Base-by-base conservation (phyloP, 2,329 filamentous ascomycete species). In the Beauveria asiatica region DNA sequence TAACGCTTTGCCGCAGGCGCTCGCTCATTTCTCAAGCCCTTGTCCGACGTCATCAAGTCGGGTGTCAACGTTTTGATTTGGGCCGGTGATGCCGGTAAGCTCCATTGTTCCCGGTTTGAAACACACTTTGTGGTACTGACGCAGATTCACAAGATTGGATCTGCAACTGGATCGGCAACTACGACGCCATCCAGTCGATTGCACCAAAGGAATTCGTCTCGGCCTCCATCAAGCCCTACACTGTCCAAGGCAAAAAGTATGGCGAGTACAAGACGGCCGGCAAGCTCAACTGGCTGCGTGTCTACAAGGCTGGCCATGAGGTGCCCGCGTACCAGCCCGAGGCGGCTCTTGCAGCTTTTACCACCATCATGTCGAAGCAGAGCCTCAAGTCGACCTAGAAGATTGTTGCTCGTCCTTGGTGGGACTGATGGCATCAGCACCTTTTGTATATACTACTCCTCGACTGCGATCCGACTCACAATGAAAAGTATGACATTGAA, bases 91-190 rank as follows among this genome's bases (percentile, higher is more conserved):
- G 76, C 81, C 3, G 72, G 72, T 72, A 27, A 45, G 61, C 23
- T 3, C 49, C 25, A 13, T 23, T 57, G 57, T 8, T 59, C 53
- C 45, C 62, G 5, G 4, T 9, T 27, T 19, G 17, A 11, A 33
- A 42, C 1, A 50, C 9, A 23, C 7, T 5, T 5, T 5, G 19
- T 11, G 3, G n/a, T 37, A 5, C 49, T 51, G 48, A 51, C 21
- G 11, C n/a, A 4, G 11, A 37, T 16, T 37, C 10, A 37, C 17
- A 42, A 66, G 82, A 85, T 64, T 83, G 76, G 70, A 81, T 83
- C 57, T 84, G 80, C 65, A 84, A 84, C 69, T 83, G 80, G 78
- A 70, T 78, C 33, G 82, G 82, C n/a, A 76, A 73, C 37, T 72
- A 79, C 6, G 72, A 69, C 11, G 76, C 76, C 1, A 76, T 78